Percentiles rank a stretch among this genome's conserved stretches.
Conservation (phyloP, 2,329 filamentous ascomycete genomes). For the Paecilomyces formosus region DNA sequence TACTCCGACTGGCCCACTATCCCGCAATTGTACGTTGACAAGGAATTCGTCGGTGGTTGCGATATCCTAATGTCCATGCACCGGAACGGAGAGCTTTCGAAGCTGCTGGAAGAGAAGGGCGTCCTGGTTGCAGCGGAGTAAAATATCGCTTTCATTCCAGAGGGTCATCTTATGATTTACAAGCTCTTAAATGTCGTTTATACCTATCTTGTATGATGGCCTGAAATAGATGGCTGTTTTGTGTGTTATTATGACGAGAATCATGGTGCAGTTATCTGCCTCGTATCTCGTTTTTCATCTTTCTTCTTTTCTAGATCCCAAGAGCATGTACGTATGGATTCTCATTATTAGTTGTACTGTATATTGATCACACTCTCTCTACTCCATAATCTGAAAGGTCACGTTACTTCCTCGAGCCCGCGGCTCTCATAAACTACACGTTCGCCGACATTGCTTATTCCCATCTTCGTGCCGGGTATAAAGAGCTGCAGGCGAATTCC, state of each 20-base stretch:
- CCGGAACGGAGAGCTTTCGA: conserved; percentile 86
- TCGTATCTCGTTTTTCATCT: background rate
- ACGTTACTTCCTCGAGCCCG: background rate
- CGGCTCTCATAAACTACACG: background rate
- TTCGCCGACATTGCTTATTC: background rate
- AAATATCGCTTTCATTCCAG: conserved; percentile 9
- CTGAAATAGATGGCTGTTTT: background rate
- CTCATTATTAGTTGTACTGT: background rate
- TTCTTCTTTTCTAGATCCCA: background rate
- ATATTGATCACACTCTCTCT: background rate
- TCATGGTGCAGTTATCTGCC: background rate
- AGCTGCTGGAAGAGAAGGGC: conserved; percentile 83
- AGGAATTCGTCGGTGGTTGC: conserved; percentile 95
- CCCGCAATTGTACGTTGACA: conserved; percentile 88
- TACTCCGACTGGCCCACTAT: conserved; percentile 99
- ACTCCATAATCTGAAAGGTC: background rate
- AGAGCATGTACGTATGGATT: background rate
- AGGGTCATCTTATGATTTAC: background rate
- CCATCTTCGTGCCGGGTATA: background rate
- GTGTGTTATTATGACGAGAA: background rate
- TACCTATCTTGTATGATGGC: background rate
- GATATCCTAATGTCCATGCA: conserved; percentile 97
- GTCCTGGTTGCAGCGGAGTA: conserved; percentile 63
- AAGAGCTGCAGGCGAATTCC: background rate
- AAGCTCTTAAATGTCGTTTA: background rate